Conservation (phyloP, 73 alveolate genomes). For the Effrenium voratum region DNA sequence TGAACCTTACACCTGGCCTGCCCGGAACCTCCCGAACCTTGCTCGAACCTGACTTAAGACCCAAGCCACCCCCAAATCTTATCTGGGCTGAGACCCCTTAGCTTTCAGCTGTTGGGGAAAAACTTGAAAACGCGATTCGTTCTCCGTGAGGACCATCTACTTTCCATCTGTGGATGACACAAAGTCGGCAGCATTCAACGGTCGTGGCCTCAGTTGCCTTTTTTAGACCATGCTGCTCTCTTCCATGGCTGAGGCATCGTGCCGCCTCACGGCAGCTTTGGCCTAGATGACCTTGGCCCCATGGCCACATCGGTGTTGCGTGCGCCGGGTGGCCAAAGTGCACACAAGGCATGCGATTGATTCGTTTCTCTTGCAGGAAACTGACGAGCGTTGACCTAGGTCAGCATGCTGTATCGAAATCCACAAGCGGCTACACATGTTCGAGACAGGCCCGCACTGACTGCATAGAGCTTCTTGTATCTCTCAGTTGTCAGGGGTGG, state of each 20-base stretch:
- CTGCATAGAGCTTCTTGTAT: not conserved
- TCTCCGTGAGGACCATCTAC: conserved; percentile 52
- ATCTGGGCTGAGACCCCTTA: too few relatives aligned
- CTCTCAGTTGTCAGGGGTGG: conserved; percentile 20
- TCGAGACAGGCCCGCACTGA: conserved; percentile 65
- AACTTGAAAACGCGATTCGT: not conserved
- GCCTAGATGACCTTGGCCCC: conserved; percentile 85
- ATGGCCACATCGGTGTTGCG: conserved; percentile 93
- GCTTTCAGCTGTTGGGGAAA: not conserved
- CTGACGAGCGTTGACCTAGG: conserved; percentile 6
- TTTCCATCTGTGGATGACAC: conserved; percentile 92
- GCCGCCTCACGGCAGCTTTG: conserved; percentile 87
- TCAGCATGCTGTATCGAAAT: conserved; percentile 92
- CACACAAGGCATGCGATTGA: not conserved
- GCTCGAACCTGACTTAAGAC: too few relatives aligned
- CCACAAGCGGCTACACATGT: conserved; percentile 88
- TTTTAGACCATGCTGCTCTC: too few relatives aligned
- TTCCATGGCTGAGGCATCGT: conserved; percentile 55
- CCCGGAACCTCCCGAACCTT: too few relatives aligned
- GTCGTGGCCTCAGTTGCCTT: not conserved
- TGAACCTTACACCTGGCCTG: too few relatives aligned
- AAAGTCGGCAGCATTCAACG: conserved; percentile 51
- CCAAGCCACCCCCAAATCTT: too few relatives aligned
- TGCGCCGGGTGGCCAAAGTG: conserved; percentile 7
- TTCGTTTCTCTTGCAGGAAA: too few relatives aligned